Evolutionary conservation across 2,329 filamentous ascomycete species (phyloP).

Genomic region (Aspergillus tanneri): DNA sequence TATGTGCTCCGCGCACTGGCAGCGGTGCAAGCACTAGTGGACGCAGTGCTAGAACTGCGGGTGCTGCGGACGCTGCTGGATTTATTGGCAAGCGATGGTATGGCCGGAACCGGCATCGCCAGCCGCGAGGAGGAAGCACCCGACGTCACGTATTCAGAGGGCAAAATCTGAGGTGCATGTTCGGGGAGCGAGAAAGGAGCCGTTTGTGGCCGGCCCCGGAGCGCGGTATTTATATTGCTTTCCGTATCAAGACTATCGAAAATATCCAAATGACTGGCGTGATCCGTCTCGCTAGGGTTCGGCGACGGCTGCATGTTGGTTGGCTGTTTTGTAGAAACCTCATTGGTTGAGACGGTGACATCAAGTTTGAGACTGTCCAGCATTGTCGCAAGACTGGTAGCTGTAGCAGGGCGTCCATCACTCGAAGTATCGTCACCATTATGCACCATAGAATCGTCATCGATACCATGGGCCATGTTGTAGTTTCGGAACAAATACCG

Average conservation of each 20-base stretch:
- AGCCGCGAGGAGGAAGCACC: constrained; percentile 25
- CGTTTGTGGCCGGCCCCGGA: constrained; percentile 26
- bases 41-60: constrained; percentile 38
- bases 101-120: constrained; percentile 33
- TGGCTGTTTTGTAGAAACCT: constrained; percentile 24
- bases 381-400: constrained; percentile 39
- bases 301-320: constrained; percentile 15
- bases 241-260: constrained; percentile 20
- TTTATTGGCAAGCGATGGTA: constrained; percentile 28
- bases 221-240: constrained; percentile 19
- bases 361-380: constrained; percentile 40
- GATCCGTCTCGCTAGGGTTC: constrained; percentile 1
- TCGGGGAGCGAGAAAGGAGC: constrained; percentile 23
- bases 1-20: constrained; percentile 36
- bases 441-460: constrained; percentile 13
- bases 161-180: constrained; percentile 18
- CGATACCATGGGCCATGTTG: constrained; percentile 39
- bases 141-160: constrained; percentile 26
- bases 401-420: constrained; percentile 40
- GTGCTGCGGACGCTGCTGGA: constrained; percentile 38
- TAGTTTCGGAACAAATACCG: constrained; percentile 50
- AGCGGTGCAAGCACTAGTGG: constrained; percentile 33
- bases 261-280: constrained; percentile 20
- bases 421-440: constrained; percentile 35
- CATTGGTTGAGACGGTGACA: constrained; percentile 31